Evolutionary conservation across 345 rosid species (phyloP), one percentile per base, ranked within the genome.

Genomic region (Gossypium rotundifolium): DNA sequence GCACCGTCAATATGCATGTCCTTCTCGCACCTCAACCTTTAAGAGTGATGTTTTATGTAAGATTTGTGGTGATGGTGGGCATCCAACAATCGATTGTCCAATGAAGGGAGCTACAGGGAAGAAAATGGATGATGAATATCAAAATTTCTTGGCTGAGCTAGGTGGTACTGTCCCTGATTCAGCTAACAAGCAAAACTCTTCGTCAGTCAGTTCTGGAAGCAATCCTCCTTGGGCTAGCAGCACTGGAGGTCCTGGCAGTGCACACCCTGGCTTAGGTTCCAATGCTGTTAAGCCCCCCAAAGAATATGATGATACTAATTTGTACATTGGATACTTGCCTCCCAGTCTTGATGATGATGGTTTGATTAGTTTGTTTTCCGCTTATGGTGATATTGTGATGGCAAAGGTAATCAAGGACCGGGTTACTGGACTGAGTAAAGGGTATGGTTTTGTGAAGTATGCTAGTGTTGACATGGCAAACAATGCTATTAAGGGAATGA

Each of bases 111-210:
- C 98, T 11, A 84, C 86, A 0, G 95, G 99, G 58, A 93, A 96
- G 90, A 96, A 90, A 78, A 96, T 91, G 99, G 99, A 96, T 84
- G 99, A 96, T 71, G 98, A 96, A 72, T 96, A 96, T 80, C 99
- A 86, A 85, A 96, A 89, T 76, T 93, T 96, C 82, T 85, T 89
- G 88, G 98, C 99, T 2, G 96, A 96, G 83, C 76, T 96, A 73
- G 92, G 97, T 59, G 96, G 92, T 66, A 85, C 94, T 25, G 87
- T 93, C 82, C 98, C 99, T 58, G 99, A 91, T 79, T 91, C 97
- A 11, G 81, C 92, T 51, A 89, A 84, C 73, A 93, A 96, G 80
- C 94, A 87, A 81, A 89, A 65, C 58, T 17, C 83, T 59, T 75
- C 88, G 76, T 71, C 94, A 0, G 87, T 94, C 73, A 80, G 84